A percentile compares a stretch with the other conserved stretches of the same genome.
Evolutionary conservation across 2,329 filamentous ascomycete species (phyloP).

Genomic region (Phaeosphaeria sp.): DNA sequence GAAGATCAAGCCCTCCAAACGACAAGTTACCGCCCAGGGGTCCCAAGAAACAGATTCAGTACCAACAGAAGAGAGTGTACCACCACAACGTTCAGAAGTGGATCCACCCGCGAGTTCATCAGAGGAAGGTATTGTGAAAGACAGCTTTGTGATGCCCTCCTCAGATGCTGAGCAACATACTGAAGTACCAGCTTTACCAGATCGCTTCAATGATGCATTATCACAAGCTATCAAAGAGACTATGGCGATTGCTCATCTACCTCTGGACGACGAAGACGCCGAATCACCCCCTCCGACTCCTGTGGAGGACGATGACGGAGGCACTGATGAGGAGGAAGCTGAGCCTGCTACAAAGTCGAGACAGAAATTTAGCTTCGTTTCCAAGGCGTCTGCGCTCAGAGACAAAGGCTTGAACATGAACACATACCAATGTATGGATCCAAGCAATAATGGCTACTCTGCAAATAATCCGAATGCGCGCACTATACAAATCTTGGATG

Average conservation of each 20-base stretch:
- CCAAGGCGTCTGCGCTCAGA: conserved; percentile 8
- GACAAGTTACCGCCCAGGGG: conserved; percentile 48
- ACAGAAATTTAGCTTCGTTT: conserved; percentile 10
- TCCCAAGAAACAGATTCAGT: conserved; percentile 48
- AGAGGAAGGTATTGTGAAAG: conserved; percentile 32
- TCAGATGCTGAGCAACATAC: conserved; percentile 6
- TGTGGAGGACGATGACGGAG: conserved; percentile 28
- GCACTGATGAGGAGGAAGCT: conserved; percentile 28
- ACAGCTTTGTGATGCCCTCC: conserved; percentile 35
- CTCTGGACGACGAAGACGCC: conserved; percentile 49
- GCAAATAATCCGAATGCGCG: conserved; percentile 72
- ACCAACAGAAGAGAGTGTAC: conserved; percentile 40
- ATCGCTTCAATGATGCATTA: conserved; percentile 61
- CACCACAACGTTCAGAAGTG: conserved; percentile 9
- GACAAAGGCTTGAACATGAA: conserved; percentile 42
- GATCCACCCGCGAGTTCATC: conserved; percentile 6
- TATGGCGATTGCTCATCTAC: conserved; percentile 65
- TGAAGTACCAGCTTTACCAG: background rate
- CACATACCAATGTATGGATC: conserved; percentile 67
- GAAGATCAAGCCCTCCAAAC: conserved; percentile 57
- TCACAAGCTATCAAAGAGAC: conserved; percentile 70
- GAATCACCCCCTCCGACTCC: conserved; percentile 32
- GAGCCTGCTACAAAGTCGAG: conserved; percentile 20
- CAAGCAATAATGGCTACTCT: conserved; percentile 54
- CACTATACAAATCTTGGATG: conserved; percentile 78